phyloP scores from a whole-genome alignment of 208 protist genomes.

The Crithidia expoeki region DNA sequence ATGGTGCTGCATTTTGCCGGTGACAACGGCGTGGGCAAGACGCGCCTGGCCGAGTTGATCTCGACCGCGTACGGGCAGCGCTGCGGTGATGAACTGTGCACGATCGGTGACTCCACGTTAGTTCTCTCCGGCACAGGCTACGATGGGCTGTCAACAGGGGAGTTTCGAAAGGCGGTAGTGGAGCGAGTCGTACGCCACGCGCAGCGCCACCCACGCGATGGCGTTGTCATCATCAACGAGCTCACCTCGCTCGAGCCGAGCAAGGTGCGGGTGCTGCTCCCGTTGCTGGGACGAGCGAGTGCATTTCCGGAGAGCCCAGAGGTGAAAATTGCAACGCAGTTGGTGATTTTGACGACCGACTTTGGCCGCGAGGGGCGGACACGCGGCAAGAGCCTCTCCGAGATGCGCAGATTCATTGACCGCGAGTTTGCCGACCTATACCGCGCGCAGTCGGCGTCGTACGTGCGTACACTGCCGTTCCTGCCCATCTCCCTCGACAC shows the following conservation, averaged over 20 bases:
- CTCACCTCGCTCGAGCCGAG: slow-evolving; percentile 50
- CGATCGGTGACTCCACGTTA: slow-evolving; percentile 65
- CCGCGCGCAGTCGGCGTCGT: slow-evolving; percentile 44
- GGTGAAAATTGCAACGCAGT: slow-evolving; percentile 37
- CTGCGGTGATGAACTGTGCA: slow-evolving; percentile 39
- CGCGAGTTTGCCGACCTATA: slow-evolving; percentile 66
- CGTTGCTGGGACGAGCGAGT: slow-evolving; percentile 50
- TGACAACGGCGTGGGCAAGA: slow-evolving; percentile 89
- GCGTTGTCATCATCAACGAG: slow-evolving; percentile 79
- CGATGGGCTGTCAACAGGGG: slow-evolving; percentile 52
- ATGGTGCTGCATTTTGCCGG: slow-evolving; percentile 80
- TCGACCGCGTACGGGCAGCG: slow-evolving; percentile 67
- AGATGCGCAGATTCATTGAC: slow-evolving; percentile 68
- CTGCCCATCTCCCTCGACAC: slow-evolving; percentile 57
- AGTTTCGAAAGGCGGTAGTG: slow-evolving; percentile 64
- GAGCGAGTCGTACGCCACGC: slow-evolving; percentile 47
- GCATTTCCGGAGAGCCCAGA: slow-evolving; percentile 50
- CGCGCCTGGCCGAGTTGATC: slow-evolving; percentile 64
- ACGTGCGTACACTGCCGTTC: slow-evolving; percentile 69
- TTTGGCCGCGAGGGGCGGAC: slow-evolving; percentile 74
- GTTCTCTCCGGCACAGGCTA: slow-evolving; percentile 64
- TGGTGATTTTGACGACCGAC: slow-evolving; percentile 80
- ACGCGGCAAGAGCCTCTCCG: slow-evolving; percentile 57
- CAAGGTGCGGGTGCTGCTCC: slow-evolving; percentile 59
- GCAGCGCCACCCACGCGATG: slow-evolving; percentile 43